A percentile compares a stretch with the other conserved stretches of the same genome.
Conservation (phyloP, 2,329 filamentous ascomycete species). For the Apiospora rasikravindrae region DNA sequence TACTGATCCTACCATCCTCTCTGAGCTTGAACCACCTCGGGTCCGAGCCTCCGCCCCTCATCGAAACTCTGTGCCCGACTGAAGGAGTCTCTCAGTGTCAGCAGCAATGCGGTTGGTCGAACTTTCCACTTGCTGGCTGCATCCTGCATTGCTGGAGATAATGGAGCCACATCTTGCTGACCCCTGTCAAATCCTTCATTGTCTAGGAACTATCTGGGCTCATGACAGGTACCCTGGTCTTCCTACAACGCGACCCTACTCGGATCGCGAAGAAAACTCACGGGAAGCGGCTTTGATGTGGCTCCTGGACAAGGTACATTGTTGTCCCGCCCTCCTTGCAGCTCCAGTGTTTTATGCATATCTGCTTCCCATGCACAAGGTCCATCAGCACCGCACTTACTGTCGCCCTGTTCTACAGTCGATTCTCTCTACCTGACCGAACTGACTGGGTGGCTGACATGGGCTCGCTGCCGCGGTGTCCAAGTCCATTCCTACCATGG, state of each 20-base stretch:
- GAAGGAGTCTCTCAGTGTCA: slow-evolving; percentile 14
- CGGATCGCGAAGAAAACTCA: background rate
- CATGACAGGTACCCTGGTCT: background rate
- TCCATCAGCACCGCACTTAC: background rate
- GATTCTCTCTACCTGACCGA: background rate
- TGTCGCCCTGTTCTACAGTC: background rate
- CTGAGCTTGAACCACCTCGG: slow-evolving; percentile 10
- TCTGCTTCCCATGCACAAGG: background rate
- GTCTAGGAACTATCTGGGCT: background rate
- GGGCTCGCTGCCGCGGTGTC: background rate
- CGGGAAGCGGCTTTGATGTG: slow-evolving; percentile 4
- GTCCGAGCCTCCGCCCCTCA: background rate
- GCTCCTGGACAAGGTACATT: background rate
- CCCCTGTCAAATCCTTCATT: background rate
- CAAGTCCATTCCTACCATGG: too few relatives aligned
- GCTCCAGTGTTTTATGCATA: slow-evolving; percentile 16
- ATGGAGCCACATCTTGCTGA: slow-evolving; percentile 6
- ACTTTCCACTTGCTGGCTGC: slow-evolving; percentile 4
- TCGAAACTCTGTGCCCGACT: slow-evolving; percentile 5
- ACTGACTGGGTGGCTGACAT: background rate
- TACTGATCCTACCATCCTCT: slow-evolving; percentile 16
- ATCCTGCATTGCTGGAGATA: slow-evolving; percentile 10
- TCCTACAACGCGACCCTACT: background rate
- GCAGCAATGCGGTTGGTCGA: slow-evolving; percentile 10
- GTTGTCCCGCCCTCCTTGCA: slow-evolving; percentile 9